Base-by-base conservation (phyloP, 768 basidiomycete species). In the Dioszegia aurantiaca region DNA sequence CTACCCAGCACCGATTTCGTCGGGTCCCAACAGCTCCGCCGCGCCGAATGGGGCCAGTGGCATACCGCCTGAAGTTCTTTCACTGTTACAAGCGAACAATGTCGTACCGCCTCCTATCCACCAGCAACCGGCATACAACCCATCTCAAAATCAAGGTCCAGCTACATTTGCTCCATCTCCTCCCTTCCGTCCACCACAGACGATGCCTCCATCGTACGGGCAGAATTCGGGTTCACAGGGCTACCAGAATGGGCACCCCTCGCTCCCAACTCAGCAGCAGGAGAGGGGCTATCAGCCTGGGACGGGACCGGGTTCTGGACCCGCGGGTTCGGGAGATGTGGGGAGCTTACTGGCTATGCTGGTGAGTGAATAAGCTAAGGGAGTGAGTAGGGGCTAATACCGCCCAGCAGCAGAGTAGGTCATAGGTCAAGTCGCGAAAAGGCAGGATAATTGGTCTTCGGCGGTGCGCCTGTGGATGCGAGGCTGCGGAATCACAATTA, bases 341-440 rank as follows among this genome's bases (percentile, higher is more conserved):
- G 61, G 55, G 17, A 52, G 52, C 24, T 40, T 67, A 27, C 36
- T 67, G 37, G 65, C 65, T 17, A 61, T 67, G 60, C 58, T 67
- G 24, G 65, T 67, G 31, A 59, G 63, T 64, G 9, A 30, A 16
- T 8, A 6, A 6, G 9, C 26, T 3, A 8, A 31, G 12, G 4
- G 6, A 30, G 33, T 8, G n/a, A 10, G 6, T 4, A 17, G 16
- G 21, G 21, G 48, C 31, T 51, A 33, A 51, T 51, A 16, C 5
- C 30, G 3, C 16, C 10, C 19, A 53, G 51, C 51, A 53, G 27
- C 36, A 53, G 6, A 53, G 27, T 37, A 51, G 48, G 17, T 51
- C 16, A n/a, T 8, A 8, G 21, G 6, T 42, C 8, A n/a, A n/a
- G 40, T n/a, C 19, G 5, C 40, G 8, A 8, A 21, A 42, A 42